A percentile compares a stretch with the other conserved stretches of the same genome.
These are phyloP conservation scores for Boletus tylopilopsis DNA, from an alignment of 768 basidiomycete species.

Conservation along the genomic window DNA sequence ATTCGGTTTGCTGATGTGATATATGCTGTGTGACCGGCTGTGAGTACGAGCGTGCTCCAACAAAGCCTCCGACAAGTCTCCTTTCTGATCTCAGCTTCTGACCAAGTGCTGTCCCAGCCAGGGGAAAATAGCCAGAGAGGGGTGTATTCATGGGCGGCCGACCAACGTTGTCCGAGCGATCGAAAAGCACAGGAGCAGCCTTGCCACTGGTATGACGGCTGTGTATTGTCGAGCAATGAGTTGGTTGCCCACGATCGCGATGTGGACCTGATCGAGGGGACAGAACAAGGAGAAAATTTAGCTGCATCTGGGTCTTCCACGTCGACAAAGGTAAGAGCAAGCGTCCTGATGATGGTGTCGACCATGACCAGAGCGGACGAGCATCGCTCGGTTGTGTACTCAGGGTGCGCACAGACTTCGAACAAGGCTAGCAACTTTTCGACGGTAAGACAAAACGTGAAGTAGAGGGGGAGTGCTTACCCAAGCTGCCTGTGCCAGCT, in stretches of 20 bases:
- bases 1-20: conserved; percentile 40
- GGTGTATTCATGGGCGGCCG: conserved; percentile 46
- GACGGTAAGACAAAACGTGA: conserved; percentile 7
- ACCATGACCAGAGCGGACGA: conserved; percentile 57
- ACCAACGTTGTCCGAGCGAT: conserved; percentile 51
- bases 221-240: not conserved
- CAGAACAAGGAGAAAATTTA: conserved; percentile 45
- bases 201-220: conserved; percentile 10
- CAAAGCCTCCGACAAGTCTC: conserved; percentile 71
- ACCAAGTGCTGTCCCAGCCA: conserved; percentile 56
- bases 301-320: conserved; percentile 49
- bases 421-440: conserved; percentile 65
- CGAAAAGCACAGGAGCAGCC: conserved; percentile 48
- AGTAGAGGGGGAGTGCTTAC: conserved; percentile 37
- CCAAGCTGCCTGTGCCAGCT: conserved; percentile 73
- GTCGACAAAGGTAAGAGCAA: conserved; percentile 59
- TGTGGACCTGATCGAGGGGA: conserved; percentile 39
- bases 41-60: conserved; percentile 66
- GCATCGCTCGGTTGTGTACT: conserved; percentile 50
- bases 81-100: conserved; percentile 61
- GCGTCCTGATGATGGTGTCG: conserved; percentile 62
- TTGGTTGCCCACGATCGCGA: conserved; percentile 10
- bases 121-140: conserved; percentile 65
- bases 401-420: conserved; percentile 67
- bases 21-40: conserved; percentile 63